Percentiles rank a stretch among this genome's conserved stretches.
phyloP scores from a whole-genome alignment of 2,329 filamentous ascomycete species.

The Verticillium dahliae region DNA sequence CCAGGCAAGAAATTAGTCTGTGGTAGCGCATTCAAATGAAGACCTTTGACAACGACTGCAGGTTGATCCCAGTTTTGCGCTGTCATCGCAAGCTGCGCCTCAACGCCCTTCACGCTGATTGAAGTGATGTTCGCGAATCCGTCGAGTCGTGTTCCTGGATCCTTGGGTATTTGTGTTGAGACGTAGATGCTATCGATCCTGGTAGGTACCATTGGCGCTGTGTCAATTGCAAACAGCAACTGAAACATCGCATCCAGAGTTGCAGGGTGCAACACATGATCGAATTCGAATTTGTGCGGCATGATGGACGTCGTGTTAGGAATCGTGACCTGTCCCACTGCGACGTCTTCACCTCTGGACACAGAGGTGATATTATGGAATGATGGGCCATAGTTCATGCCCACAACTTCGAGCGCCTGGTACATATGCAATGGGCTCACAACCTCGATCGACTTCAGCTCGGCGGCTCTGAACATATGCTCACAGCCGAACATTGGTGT shows the following conservation, averaged over 20 bases:
- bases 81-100: slow-evolving; percentile 36
- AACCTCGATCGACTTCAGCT: not conserved
- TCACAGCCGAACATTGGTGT: no score
- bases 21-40: slow-evolving; percentile 34
- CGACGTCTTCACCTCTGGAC: slow-evolving; percentile 23
- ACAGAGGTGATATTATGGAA: slow-evolving; percentile 40
- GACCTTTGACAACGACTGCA: slow-evolving; percentile 35
- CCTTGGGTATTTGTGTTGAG: slow-evolving; percentile 27
- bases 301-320: slow-evolving; percentile 45
- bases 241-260: slow-evolving; percentile 53
- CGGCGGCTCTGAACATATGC: not conserved
- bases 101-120: slow-evolving; percentile 28
- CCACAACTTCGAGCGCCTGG: slow-evolving; percentile 40
- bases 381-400: slow-evolving; percentile 42
- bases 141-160: slow-evolving; percentile 25
- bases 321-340: slow-evolving; percentile 31
- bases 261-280: slow-evolving; percentile 50
- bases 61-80: slow-evolving; percentile 22
- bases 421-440: slow-evolving; percentile 31
- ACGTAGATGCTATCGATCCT: slow-evolving; percentile 38
- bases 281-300: slow-evolving; percentile 46
- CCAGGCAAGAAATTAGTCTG: slow-evolving; percentile 35
- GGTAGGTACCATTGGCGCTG: slow-evolving; percentile 42
- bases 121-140: slow-evolving; percentile 33
- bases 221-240: slow-evolving; percentile 37